Base-by-base conservation (phyloP, 2,329 filamentous ascomycete species). In the Magnaporthales sp. region DNA sequence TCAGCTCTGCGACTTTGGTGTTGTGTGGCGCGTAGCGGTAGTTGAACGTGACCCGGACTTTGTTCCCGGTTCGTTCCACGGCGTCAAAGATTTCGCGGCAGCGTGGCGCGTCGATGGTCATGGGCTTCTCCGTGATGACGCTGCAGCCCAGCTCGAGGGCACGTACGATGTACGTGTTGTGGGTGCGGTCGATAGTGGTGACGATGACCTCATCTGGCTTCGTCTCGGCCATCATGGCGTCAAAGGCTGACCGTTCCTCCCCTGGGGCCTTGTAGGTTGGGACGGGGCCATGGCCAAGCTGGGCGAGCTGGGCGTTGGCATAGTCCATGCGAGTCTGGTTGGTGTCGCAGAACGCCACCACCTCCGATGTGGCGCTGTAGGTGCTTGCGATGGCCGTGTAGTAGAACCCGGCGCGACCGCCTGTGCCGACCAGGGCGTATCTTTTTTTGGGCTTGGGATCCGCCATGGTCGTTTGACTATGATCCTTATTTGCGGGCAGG, bases 21-120 rank as follows among this genome's bases (percentile, higher is more conserved):
- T 88, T 86, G 75, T 88, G 86, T n/a, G 86, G 86, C 54, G 85
- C 85, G 71, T 88, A 88, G 26, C 86, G 82, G 75, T 88, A 88
- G 75, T 89, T 88, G 78, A 88, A 88, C 0, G 83, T 84, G 0
- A 88, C 85, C 19, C 86, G 80, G 3, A 88, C 79, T 54, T 80
- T 78, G 13, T 75, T 74, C 2, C 78, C 77, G 0, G 83, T 85
- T 22, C 80, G 76, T 64, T 83, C 78, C 19, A 85, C 84, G 13
- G 84, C 82, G 68, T 80, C 78, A 69, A 87, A 80, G 67, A 88
- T 88, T 64, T 80, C 77, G 7, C 75, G 77, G 74, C 84, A 86
- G 2, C 84, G 80, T 1, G 80, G 77, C 0, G 79, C 83, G 70
- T 88, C 85, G 70, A 87, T 84, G 0, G 86, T 88, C 86, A 88